These are phyloP conservation scores for Elsinoe ampelina DNA, from an alignment of 2,329 filamentous ascomycete genomes.

Conservation along the genomic window DNA sequence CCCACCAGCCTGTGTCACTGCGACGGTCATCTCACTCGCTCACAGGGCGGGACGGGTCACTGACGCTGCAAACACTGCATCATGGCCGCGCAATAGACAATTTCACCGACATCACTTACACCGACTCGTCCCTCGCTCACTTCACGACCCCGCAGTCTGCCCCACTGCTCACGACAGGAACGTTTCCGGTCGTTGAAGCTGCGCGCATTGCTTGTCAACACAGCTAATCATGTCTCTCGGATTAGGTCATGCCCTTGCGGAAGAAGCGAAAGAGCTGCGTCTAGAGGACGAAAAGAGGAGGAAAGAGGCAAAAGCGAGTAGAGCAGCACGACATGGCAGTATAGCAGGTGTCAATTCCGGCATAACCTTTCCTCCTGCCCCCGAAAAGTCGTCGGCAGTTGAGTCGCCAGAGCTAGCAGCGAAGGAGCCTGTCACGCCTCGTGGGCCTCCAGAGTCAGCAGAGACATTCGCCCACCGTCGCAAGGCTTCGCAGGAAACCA, in stretches of 20 bases:
- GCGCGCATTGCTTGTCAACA: neutral
- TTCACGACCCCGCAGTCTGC: neutral
- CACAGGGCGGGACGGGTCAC: neutral
- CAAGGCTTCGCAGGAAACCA: conserved; percentile 7
- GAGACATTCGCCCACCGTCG: conserved; percentile 10
- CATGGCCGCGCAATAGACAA: neutral
- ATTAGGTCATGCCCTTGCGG: conserved; percentile 7
- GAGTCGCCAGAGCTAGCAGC: conserved; percentile 11
- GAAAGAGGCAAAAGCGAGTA: conserved; percentile 3
- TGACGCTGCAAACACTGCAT: neutral
- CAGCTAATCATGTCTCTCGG: conserved; percentile 10
- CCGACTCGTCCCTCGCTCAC: neutral
- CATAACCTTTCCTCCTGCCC: neutral
- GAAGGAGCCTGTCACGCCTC: neutral
- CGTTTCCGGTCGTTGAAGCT: neutral
- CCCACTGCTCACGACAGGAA: neutral
- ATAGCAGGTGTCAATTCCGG: neutral
- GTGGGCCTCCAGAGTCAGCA: conserved; percentile 1
- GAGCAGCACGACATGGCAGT: conserved; percentile 1
- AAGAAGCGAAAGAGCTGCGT: conserved; percentile 17
- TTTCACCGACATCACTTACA: neutral
- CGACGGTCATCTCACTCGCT: neutral
- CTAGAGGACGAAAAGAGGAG: conserved; percentile 13
- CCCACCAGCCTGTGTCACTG: neutral
- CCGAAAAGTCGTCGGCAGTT: neutral